Conservation (phyloP, 164 flowering plant species). For the Santalum album region DNA sequence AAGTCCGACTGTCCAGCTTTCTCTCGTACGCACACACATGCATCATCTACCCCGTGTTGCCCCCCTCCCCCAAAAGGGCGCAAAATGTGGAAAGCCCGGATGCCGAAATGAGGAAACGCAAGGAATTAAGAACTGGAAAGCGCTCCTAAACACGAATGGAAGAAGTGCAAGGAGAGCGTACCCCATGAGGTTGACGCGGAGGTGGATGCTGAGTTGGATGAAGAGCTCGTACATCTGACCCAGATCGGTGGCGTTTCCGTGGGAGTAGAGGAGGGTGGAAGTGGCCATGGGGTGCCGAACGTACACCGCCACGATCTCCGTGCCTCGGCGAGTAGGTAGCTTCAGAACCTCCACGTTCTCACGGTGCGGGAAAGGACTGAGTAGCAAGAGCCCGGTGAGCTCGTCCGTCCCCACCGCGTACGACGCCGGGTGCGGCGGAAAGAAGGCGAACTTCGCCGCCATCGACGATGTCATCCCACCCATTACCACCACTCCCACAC, state of each 20-base stretch:
- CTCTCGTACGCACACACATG: too few relatives aligned
- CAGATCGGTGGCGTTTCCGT: conserved; percentile 96
- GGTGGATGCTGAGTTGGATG: conserved; percentile 72
- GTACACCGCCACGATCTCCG: conserved; percentile 72
- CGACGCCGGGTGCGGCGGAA: conserved; percentile 83
- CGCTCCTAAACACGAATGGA: not conserved
- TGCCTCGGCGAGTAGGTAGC: conserved; percentile 60
- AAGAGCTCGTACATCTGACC: conserved; percentile 98
- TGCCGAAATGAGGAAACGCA: conserved; percentile 2
- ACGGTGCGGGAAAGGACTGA: conserved; percentile 66
- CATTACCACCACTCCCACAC: conserved; percentile 20
- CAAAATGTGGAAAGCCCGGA: conserved; percentile 5
- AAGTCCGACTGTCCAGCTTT: too few relatives aligned
- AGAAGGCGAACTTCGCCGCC: conserved; percentile 94
- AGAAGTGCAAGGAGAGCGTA: conserved; percentile 11
- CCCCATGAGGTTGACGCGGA: conserved; percentile 92
- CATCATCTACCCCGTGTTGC: too few relatives aligned
- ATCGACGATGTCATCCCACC: conserved; percentile 93
- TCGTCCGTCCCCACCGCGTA: conserved; percentile 63
- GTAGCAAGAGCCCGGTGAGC: conserved; percentile 42
- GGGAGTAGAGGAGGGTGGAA: conserved; percentile 82
- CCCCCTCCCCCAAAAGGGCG: too few relatives aligned
- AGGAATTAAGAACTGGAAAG: not conserved
- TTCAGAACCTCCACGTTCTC: conserved; percentile 78
- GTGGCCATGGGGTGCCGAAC: conserved; percentile 80